phyloP scores from a whole-genome alignment of 139 green algal genomes.

The Axilococcus clingmanii region DNA sequence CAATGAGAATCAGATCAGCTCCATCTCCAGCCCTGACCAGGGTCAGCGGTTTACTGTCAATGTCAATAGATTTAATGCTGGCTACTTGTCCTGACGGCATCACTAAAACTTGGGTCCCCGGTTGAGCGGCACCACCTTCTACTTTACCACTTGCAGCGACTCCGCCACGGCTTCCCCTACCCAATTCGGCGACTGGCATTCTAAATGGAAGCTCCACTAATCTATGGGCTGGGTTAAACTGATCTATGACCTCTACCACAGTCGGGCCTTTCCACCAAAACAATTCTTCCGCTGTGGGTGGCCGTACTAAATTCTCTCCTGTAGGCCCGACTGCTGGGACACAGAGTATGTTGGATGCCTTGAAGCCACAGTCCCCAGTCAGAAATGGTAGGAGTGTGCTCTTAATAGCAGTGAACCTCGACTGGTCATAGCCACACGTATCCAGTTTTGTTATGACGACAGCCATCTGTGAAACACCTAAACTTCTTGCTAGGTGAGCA shows the following conservation, averaged over 20 bases:
- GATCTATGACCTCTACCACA: conserved; percentile 71
- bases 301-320: conserved; percentile 71
- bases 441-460: conserved; percentile 89
- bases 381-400: conserved; percentile 72
- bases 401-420: conserved; percentile 69
- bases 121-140: conserved; percentile 53
- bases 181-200: conserved; percentile 59
- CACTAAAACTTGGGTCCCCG: conserved; percentile 53
- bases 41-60: conserved; percentile 10
- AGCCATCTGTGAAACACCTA: conserved; percentile 77
- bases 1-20: conserved; percentile 61
- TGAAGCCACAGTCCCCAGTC: conserved; percentile 61
- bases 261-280: conserved; percentile 43
- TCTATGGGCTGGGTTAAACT: conserved; percentile 36
- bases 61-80: conserved; percentile 39
- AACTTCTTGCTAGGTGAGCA: conserved; percentile 75
- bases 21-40: conserved; percentile 69
- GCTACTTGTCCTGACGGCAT: conserved; percentile 42
- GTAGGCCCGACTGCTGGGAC: conserved; percentile 65
- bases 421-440: conserved; percentile 53
- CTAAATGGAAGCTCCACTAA: conserved; percentile 46
- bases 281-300: conserved; percentile 30
- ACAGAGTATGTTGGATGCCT: conserved; percentile 54
- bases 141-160: conserved; percentile 70
- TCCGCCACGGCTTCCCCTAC: conserved; percentile 21